These are phyloP conservation scores for Curvularia sp. DNA, from an alignment of 2,329 filamentous ascomycete genomes.

Conservation along the genomic window DNA sequence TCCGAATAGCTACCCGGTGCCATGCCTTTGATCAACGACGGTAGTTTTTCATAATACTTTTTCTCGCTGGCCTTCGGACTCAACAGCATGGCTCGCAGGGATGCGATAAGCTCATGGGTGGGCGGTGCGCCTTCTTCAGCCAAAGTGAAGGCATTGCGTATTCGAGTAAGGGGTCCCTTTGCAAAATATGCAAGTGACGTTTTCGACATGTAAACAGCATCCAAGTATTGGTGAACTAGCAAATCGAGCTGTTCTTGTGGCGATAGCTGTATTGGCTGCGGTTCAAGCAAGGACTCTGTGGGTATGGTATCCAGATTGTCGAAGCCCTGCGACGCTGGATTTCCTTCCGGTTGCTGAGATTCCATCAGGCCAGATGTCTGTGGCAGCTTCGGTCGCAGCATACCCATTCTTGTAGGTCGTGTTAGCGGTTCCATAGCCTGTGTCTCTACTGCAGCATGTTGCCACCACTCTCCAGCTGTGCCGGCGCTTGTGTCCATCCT, in stretches of 20 bases:
- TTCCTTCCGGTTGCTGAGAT: constrained; percentile 2
- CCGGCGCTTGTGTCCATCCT: constrained; percentile 45
- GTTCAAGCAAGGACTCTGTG: constrained; percentile 16
- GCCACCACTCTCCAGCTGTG: constrained; percentile 40
- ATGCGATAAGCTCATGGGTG: constrained; percentile 69
- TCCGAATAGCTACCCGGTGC: constrained; percentile 52
- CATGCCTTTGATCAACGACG: constrained; percentile 67
- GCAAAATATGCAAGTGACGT: constrained; percentile 83
- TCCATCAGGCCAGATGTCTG: constrained; percentile 15
- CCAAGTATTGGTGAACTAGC: constrained; percentile 49
- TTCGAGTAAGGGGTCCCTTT: constrained; percentile 79
- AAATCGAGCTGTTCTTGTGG: constrained; percentile 61
- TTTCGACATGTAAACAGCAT: constrained; percentile 60
- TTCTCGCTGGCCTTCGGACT: constrained; percentile 74
- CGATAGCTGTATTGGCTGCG: constrained; percentile 20
- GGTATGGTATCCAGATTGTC: constrained; percentile 2
- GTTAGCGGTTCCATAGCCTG: constrained; percentile 23
- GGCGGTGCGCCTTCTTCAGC: constrained; percentile 67
- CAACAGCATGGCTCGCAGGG: constrained; percentile 72
- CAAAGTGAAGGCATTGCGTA: constrained; percentile 72
- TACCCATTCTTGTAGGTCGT: constrained; percentile 38
- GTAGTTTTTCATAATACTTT: constrained; percentile 77
- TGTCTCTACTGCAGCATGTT: constrained; percentile 34
- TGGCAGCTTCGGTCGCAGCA: constrained; percentile 35
- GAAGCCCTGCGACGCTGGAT: constrained; percentile 6